Base-by-base conservation (phyloP, 805 yeast species). In the Barnettozyma populi region DNA sequence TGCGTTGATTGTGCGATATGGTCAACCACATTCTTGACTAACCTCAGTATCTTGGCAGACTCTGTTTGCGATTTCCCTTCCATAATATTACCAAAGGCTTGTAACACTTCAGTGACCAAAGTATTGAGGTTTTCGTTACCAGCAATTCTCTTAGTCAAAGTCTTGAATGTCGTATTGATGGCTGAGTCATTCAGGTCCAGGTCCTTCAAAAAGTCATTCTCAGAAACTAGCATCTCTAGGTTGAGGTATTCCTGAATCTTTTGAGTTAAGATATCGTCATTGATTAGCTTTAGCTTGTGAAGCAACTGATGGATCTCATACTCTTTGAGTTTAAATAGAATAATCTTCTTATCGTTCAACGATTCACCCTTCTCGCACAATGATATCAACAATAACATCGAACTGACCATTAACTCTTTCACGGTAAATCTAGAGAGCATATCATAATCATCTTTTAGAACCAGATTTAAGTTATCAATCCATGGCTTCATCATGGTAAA, bases 61-160 rank as follows among this genome's bases (percentile, higher is more conserved):
- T 71, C 75, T 1, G 70, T 53, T 21, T 72, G 64, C 27, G 78
- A 75, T 40, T 69, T 66, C 38, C 72, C 69, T 29, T 73, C 78
- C 45, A 74, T 52, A 41, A 84, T 73, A 11, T 73, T 71, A 18
- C 68, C 61, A 79, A 87, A 76, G 45, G 83, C 68, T 8, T 79
- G 74, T 34, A 67, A 61, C 2, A 84, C 71, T 29, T 82, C 65
- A n/a, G 79, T 79, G 7, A 78, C 71, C 2, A 89, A 85, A 53
- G 82, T 78, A 52, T 78, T 77, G 62, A 86, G 76, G 55, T 82
- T 79, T 11, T 79, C 69, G 47, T 78, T 72, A 24, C 70, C 73
- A 42, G 68, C 63, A 52, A 70, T 60, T 54, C 74, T 60, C 2
- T 47, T 36, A 14, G 50, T 50, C 1, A 60, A 31, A 6, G 50